These are phyloP conservation scores for Calophaca sinica DNA, from an alignment of 306 rosid genomes.

Conservation along the genomic window DNA sequence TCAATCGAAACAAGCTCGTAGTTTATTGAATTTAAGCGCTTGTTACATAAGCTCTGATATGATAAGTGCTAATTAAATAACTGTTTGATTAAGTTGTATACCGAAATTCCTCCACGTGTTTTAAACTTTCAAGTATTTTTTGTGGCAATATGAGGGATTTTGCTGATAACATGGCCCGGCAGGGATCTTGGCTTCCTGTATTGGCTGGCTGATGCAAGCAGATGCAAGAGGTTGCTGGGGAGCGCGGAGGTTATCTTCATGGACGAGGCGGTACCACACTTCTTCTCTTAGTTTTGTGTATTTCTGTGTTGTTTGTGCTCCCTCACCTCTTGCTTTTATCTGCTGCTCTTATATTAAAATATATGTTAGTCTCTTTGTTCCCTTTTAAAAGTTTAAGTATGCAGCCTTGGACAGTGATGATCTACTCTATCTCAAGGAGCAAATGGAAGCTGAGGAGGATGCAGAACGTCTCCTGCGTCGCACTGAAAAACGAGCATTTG, in stretches of 20 bases:
- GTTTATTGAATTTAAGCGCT: no score
- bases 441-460: constrained; percentile 99
- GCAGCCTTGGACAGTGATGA: constrained; percentile 99
- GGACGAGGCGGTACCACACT: constrained; percentile 92
- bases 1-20: no score
- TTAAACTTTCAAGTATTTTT: constrained; percentile 31
- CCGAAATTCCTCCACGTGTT: not conserved
- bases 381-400: constrained; percentile 57
- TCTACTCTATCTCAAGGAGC: constrained; percentile 98
- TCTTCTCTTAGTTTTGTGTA: constrained; percentile 36
- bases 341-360: constrained; percentile 8
- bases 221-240: constrained; percentile 99
- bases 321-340: constrained; percentile 20
- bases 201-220: constrained; percentile 78
- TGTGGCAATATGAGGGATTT: constrained; percentile 52
- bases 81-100: not conserved
- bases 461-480: constrained; percentile 98
- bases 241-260: constrained; percentile 98
- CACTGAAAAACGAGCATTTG: constrained; percentile 96
- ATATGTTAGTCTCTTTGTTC: constrained; percentile 47
- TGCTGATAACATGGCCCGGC: constrained; percentile 99
- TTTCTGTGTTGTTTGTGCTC: not conserved
- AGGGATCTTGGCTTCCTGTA: constrained; percentile 93
- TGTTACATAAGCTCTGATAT: not conserved
- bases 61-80: not conserved